These are phyloP conservation scores for Fereydounia khargensis DNA, from an alignment of 1,284 basidiomycete genomes.

Conservation along the genomic window DNA sequence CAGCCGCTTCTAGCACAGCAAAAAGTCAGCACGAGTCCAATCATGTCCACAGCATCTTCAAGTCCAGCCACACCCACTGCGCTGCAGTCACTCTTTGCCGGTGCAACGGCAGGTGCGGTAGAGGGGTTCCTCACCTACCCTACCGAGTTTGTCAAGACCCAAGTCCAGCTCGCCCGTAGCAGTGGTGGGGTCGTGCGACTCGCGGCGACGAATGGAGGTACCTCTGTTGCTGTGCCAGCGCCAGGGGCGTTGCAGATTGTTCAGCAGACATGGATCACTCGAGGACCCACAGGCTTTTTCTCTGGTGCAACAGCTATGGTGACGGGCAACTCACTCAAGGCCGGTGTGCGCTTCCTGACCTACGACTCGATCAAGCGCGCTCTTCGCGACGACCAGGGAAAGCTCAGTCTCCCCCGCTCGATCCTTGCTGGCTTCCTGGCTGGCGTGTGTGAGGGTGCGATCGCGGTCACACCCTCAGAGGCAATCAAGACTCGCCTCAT, in stretches of 20 bases:
- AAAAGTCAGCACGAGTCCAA: too few relatives aligned
- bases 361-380: slow-evolving; percentile 89
- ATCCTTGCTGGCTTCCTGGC: slow-evolving; percentile 81
- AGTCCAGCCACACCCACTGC: too few relatives aligned
- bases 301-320: slow-evolving; percentile 52
- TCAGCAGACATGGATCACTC: not conserved
- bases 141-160: slow-evolving; percentile 82
- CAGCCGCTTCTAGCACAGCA: too few relatives aligned
- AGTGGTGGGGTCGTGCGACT: slow-evolving; percentile 31
- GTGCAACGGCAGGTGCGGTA: slow-evolving; percentile 87
- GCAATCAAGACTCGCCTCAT: slow-evolving; percentile 99
- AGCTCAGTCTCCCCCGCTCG: slow-evolving; percentile 22
- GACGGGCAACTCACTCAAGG: slow-evolving; percentile 52
- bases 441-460: slow-evolving; percentile 87
- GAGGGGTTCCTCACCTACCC: slow-evolving; percentile 80
- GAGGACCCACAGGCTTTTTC: not conserved
- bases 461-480: slow-evolving; percentile 95
- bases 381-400: slow-evolving; percentile 67
- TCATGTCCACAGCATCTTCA: too few relatives aligned
- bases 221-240: too few relatives aligned
- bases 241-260: not conserved
- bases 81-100: slow-evolving; percentile 63
- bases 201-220: too few relatives aligned
- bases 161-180: slow-evolving; percentile 61
- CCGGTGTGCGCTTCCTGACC: slow-evolving; percentile 78